These are phyloP conservation scores for Pestalotiopsis sp. DNA, from an alignment of 2,329 filamentous ascomycete species.

Conservation along the genomic window DNA sequence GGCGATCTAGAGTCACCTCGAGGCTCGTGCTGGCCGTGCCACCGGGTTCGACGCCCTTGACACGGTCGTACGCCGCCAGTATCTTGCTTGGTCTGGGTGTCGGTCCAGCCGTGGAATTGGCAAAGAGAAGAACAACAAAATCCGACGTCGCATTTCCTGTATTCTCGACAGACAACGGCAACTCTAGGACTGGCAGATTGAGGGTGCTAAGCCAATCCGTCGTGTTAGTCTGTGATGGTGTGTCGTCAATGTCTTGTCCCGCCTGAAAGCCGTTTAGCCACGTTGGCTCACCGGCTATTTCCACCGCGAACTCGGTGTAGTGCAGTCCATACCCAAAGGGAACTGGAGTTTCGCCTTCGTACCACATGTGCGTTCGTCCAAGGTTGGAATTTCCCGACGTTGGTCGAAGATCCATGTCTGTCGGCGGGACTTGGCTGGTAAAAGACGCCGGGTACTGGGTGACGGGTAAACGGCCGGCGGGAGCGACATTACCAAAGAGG, in stretches of 20 bases:
- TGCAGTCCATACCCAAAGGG: constrained; percentile 50
- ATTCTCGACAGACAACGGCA: neutral
- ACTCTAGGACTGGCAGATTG: neutral
- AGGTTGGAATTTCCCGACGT: constrained; percentile 36
- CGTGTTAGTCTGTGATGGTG: neutral
- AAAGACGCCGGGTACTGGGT: constrained; percentile 52
- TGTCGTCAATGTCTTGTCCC: neutral
- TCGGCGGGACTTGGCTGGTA: constrained; percentile 45
- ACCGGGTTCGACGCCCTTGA: constrained; percentile 30
- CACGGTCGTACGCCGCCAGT: constrained; percentile 44
- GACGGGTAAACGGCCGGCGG: constrained; percentile 48
- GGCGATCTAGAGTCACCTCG: constrained; percentile 42
- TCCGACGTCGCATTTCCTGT: constrained; percentile 12
- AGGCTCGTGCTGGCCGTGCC: constrained; percentile 32
- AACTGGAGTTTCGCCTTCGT: constrained; percentile 39
- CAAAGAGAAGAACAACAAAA: constrained; percentile 36
- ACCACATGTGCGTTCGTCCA: constrained; percentile 54
- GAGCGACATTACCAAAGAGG: constrained; percentile 44
- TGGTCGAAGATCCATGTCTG: constrained; percentile 50
- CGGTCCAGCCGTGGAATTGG: constrained; percentile 36
- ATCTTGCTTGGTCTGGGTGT: constrained; percentile 46
- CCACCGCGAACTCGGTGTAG: constrained; percentile 45
- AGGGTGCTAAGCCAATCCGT: neutral
- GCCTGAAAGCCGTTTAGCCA: neutral
- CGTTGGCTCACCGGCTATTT: constrained; percentile 7